Base-by-base conservation (phyloP, 495 filamentous ascomycete genomes). In the Lophiotrema nucula region DNA sequence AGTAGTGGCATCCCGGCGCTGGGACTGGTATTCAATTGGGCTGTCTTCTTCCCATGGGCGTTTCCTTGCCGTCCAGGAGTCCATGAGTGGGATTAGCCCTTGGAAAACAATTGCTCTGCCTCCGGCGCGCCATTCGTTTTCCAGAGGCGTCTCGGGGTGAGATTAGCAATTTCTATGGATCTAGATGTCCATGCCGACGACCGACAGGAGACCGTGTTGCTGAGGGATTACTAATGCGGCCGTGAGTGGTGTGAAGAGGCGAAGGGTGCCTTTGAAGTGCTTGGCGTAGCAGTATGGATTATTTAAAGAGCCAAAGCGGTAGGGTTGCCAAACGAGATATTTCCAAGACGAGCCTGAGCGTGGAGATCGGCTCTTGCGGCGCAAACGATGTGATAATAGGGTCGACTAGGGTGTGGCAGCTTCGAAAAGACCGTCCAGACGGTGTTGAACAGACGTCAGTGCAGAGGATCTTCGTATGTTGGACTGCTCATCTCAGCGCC, bases 41-140 rank as follows among this genome's bases (percentile, higher is more conserved):
- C 22, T 59, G 42, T 65, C 56, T 24, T 62, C 58, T 47, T 62
- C 63, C 63, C 63, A 66, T 58, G 63, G 63, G 35, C 63, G 38
- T 55, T 66, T 66, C 58, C 54, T 62, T 58, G 31, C 33, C 18
- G 53, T 45, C 53, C 58, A 35, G 50, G 63, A 54, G 43, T 61
- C 63, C 63, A 66, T 66, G 48, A 58, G 58, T 62, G 19, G 47
- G 46, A 58, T 55, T 37, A 48, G 48, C 49, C 54, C 63, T 53
- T 31, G 41, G 31, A 28, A 49, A 45, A 55, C 52, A 47, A 46
- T 33, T 38, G 46, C 38, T 53, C 21, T 23, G 21, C 38, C 42
- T 54, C 41, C 48, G 42, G 46, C 47, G 45, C 63, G 63, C 63
- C 63, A 66, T 66, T 35, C 63, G 63, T 53, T 47, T 55, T 16